phyloP scores from a whole-genome alignment of 371 early-diverging fungal genomes.

The Batkoa obscura region DNA sequence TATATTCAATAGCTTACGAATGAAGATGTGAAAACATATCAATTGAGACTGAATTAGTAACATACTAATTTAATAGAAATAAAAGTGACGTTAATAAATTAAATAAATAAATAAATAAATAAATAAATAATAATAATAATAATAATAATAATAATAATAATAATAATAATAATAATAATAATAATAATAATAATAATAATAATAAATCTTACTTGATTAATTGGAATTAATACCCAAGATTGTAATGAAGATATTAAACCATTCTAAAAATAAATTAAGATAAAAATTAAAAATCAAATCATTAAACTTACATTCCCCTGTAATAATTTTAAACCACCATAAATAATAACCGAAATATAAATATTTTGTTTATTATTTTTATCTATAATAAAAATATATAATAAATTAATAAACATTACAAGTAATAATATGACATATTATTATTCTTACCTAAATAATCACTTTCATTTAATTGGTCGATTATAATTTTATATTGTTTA shows the following conservation, averaged over 20 bases:
- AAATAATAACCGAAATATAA: too few relatives aligned
- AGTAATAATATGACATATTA: background rate
- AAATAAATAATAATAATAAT: background rate
- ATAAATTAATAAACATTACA: too few relatives aligned
- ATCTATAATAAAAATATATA: too few relatives aligned
- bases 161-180: too few relatives aligned
- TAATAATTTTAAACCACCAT: too few relatives aligned
- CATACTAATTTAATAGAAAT: constrained; percentile 19
- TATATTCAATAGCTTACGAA: constrained; percentile 3
- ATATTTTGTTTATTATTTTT: too few relatives aligned
- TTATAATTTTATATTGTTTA: constrained; percentile 52
- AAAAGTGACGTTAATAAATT: background rate
- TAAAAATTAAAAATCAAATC: background rate
- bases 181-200: background rate
- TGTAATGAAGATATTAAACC: constrained; percentile 65
- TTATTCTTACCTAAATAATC: constrained; percentile 12
- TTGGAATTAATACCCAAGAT: constrained; percentile 71
- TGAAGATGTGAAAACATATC: constrained; percentile 76
- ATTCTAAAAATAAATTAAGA: constrained; percentile 15
- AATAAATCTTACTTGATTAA: constrained; percentile 35
- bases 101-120: constrained; percentile 8
- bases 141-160: too few relatives aligned
- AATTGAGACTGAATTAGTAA: constrained; percentile 71
- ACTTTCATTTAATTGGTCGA: constrained; percentile 29
- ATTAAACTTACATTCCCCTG: background rate